Evolutionary conservation across 2,329 filamentous ascomycete genomes (phyloP).

Genomic region (Malbranchea cinnamomea): DNA sequence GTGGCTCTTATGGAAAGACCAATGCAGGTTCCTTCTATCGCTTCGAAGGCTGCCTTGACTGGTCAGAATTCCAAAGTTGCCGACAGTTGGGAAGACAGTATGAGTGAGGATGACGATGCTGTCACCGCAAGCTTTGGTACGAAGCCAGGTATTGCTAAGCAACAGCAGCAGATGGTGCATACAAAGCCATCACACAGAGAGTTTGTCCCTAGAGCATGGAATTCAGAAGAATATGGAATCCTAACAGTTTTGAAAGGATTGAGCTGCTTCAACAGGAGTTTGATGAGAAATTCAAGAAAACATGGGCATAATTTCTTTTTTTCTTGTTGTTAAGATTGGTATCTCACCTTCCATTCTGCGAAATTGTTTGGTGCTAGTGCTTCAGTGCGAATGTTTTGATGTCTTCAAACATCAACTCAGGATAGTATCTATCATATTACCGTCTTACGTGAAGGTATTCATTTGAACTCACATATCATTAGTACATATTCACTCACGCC

Average conservation of each 20-base stretch:
- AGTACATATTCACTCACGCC: too few relatives aligned
- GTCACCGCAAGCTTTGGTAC: conserved; percentile 3
- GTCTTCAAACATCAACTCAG: too few relatives aligned
- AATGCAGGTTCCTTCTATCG: not conserved
- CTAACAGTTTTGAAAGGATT: conserved; percentile 17
- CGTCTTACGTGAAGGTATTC: too few relatives aligned
- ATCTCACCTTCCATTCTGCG: too few relatives aligned
- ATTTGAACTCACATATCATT: too few relatives aligned
- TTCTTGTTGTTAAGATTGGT: too few relatives aligned
- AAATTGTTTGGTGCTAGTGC: too few relatives aligned
- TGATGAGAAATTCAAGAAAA: conserved; percentile 18
- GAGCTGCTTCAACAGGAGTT: conserved; percentile 18
- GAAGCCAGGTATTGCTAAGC: too few relatives aligned
- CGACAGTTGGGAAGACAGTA: conserved; percentile 15
- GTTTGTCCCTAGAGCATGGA: conserved; percentile 3
- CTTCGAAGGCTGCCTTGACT: not conserved
- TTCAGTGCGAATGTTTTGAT: too few relatives aligned
- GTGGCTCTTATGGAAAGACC: not conserved
- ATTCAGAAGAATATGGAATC: conserved; percentile 9
- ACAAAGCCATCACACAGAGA: conserved; percentile 2
- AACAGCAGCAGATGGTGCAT: conserved; percentile 1
- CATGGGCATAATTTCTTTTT: conserved; percentile 10
- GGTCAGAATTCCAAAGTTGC: conserved; percentile 8
- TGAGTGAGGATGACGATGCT: conserved; percentile 8
- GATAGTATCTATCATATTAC: too few relatives aligned